phyloP scores from a whole-genome alignment of 2,329 filamentous ascomycete genomes.

The Fusarium pininemorale region DNA sequence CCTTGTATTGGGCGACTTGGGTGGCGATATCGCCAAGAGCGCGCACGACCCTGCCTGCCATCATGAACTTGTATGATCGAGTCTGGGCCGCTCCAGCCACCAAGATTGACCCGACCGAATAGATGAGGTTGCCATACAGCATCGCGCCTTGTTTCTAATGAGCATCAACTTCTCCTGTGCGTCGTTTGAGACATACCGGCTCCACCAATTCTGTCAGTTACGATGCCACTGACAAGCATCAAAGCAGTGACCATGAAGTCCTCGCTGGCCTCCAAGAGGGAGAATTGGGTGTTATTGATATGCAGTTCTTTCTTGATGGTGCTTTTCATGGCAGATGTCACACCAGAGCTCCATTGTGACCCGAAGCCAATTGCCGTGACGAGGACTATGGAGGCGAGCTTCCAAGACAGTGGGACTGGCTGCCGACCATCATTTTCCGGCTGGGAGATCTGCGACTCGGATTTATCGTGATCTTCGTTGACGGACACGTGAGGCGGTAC shows the following conservation, averaged over 20 bases:
- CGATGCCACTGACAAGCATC: slow-evolving; percentile 61
- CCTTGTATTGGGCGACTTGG: slow-evolving; percentile 69
- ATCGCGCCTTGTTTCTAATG: slow-evolving; percentile 19
- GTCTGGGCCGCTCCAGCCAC: slow-evolving; percentile 64
- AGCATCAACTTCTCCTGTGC: not conserved
- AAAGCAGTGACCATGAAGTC: slow-evolving; percentile 68
- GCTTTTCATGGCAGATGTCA: slow-evolving; percentile 68
- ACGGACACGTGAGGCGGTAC: not conserved
- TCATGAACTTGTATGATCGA: slow-evolving; percentile 67
- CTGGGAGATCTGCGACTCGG: not conserved
- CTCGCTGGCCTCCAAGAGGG: slow-evolving; percentile 66
- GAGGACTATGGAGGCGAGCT: slow-evolving; percentile 52
- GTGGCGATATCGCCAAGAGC: slow-evolving; percentile 69
- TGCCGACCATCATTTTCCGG: not conserved
- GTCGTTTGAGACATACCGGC: slow-evolving; percentile 48
- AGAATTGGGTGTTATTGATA: slow-evolving; percentile 68
- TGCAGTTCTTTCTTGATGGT: slow-evolving; percentile 67
- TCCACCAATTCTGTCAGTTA: slow-evolving; percentile 66
- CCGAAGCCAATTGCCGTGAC: slow-evolving; percentile 65
- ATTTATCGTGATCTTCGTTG: not conserved
- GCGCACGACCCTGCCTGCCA: slow-evolving; percentile 63
- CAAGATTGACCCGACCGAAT: slow-evolving; percentile 64
- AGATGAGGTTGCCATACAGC: slow-evolving; percentile 66
- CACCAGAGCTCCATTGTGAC: slow-evolving; percentile 64
- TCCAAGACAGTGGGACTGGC: slow-evolving; percentile 15